Base-by-base conservation (phyloP, 768 basidiomycete genomes). In the Chiua virens region DNA sequence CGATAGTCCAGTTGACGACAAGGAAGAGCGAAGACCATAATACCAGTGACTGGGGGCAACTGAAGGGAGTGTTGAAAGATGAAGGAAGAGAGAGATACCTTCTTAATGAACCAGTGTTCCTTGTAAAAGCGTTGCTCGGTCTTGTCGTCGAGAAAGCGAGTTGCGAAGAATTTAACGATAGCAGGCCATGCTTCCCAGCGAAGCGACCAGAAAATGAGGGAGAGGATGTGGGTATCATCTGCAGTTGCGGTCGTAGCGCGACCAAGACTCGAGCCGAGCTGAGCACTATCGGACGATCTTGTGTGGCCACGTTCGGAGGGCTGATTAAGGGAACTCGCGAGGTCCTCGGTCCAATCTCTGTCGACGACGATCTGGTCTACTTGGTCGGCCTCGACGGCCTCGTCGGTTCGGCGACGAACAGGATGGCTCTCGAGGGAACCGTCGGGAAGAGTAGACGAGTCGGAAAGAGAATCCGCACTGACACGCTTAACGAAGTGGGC, bases 331-430 rank as follows among this genome's bases (percentile, higher is more conserved):
- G 79, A 79, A 45, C 73, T 82, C 64, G 77, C 80, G 54, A 79
- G 73, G 53, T 81, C 81, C 49, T 82, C 81, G 3, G 77, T 71
- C 86, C 85, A 87, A 28, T 75, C 70, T 42, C 87, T 78, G 66
- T 91, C 88, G 15, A 91, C 88, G 21, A 91, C 81, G 20, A 89
- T 80, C 71, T 87, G 80, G 65, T 91, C 80, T 8, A 89, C 81
- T 46, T 74, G 70, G 27, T 73, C 74, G 7, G 61, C 70, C 9
- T 69, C 57, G 25, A 36, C 20, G 32, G 66, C 73, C 14, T 61
- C 64, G 25, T 73, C 74, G 17, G 66, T 61, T 30, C 62, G 53
- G 8, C 40, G 55, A n/a, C 56, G 70, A 13, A 57, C 42, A 30
- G 67, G 73, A 35, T 63, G 73, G 49, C 68, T 69, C 58, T 77